Base-by-base conservation (phyloP, 2,329 filamentous ascomycete genomes). In the Xylariaceae sp. region DNA sequence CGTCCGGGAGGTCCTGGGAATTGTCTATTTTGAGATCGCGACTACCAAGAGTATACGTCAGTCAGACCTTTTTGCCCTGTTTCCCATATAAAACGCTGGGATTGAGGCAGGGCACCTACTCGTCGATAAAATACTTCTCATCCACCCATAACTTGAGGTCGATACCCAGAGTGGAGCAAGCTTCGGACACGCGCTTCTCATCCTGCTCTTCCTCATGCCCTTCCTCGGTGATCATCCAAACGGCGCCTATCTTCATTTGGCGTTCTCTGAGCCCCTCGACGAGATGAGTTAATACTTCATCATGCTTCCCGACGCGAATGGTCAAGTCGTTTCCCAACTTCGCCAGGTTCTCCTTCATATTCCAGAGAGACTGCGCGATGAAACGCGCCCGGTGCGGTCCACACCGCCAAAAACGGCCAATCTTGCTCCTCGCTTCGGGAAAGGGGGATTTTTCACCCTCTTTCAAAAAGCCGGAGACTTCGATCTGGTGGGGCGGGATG, bases 101-200 rank as follows among this genome's bases (percentile, higher is more conserved):
- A 1, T 46, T 2, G 11, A 5, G 45, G 11, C 29, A 80, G 5
- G 45, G 11, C 29, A 80, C 86, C 71, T 73, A 91, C 88, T 91
- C 87, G 64, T 91, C 85, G 49, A 91, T 76, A 56, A 85, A 85
- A 62, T 88, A 91, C 67, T 91, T 92, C 69, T 91, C 88, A 62
- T 92, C 88, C 0, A 71, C 69, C 81, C 84, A 91, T 1, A 84
- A 55, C 66, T 80, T 80, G 67, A 89, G 88, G 1, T 82, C 76
- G 3, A 84, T 73, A 0, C 74, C 75, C 2, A 76, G 70, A 9
- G 76, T 67, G 27, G 77, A 70, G 53, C 86, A 84, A 0, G 81
- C 65, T 0, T 72, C 66, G 31, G 76, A 74, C 1, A 89, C 74
- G 0, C 72, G 73, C 27, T 73, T 69, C 62, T 90, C 84, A 51